phyloP scores from a whole-genome alignment of 2,329 filamentous ascomycete species.

The Colletotrichum zoysiae region DNA sequence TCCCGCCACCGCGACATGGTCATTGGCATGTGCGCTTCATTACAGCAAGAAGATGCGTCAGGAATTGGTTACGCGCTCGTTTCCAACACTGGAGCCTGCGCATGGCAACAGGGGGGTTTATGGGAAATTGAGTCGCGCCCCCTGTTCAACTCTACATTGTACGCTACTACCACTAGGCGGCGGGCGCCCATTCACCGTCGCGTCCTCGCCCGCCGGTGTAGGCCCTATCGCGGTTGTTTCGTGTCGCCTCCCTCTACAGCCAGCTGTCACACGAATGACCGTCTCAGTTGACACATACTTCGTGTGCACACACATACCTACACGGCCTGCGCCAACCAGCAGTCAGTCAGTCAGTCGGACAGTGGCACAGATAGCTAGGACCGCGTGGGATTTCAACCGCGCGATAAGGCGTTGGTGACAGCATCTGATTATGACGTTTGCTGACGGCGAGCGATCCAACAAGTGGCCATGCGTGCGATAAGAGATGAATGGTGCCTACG shows the following conservation, averaged over 20 bases:
- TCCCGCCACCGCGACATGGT: neutral
- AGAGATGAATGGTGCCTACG: conserved; percentile 8
- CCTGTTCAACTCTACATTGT: neutral
- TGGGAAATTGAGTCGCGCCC: conserved; percentile 28
- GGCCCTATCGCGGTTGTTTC: conserved; percentile 26
- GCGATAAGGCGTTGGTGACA: conserved; percentile 8
- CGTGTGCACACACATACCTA: neutral
- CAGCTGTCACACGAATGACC: conserved; percentile 8
- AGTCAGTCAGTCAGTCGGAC: neutral
- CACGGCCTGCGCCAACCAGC: neutral
- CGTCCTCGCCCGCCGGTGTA: conserved; percentile 24
- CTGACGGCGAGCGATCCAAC: neutral
- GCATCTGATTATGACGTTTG: conserved; percentile 22
- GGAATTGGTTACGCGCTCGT: conserved; percentile 5
- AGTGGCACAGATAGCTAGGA: neutral
- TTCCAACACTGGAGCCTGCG: conserved; percentile 15
- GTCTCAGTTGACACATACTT: neutral
- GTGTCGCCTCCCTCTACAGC: neutral
- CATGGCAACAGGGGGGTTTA: conserved; percentile 8
- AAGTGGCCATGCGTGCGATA: conserved; percentile 22
- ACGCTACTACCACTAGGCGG: too few relatives aligned
- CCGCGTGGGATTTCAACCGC: neutral
- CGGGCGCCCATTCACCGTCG: neutral
- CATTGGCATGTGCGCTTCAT: neutral
- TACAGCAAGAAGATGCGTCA: neutral